Conservation (phyloP, 495 filamentous ascomycete species). For the Cercophora sp. region DNA sequence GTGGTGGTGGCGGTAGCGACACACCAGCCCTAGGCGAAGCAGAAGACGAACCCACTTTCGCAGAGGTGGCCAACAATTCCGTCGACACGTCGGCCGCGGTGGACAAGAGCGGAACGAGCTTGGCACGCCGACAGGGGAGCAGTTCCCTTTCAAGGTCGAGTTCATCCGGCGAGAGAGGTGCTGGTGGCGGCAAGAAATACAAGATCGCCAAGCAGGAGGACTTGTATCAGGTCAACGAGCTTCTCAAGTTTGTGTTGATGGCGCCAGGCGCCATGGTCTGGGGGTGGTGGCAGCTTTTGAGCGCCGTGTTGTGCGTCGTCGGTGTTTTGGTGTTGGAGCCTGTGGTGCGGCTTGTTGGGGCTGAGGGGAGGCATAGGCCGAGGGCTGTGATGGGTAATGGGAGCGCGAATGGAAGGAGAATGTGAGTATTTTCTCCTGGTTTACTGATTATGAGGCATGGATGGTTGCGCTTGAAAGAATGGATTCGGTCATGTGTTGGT, state of each 20-base stretch:
- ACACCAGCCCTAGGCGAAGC: constrained; percentile 3
- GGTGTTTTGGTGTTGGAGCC: constrained; percentile 45
- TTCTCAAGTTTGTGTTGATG: constrained; percentile 62
- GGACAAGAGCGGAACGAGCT: constrained; percentile 1
- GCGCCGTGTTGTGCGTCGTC: constrained; percentile 58
- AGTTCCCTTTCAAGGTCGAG: background rate
- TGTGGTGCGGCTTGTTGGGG: too few relatives aligned
- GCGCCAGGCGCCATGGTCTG: constrained; percentile 48
- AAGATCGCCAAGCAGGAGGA: constrained; percentile 75
- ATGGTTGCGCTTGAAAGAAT: too few relatives aligned
- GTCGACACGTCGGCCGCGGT: constrained; percentile 7
- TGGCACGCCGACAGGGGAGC: background rate
- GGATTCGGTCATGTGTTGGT: too few relatives aligned
- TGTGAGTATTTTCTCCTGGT: too few relatives aligned
- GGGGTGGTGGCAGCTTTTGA: constrained; percentile 53
- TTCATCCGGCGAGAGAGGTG: background rate
- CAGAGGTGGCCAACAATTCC: constrained; percentile 16
- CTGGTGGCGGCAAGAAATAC: constrained; percentile 37
- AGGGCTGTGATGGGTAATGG: too few relatives aligned
- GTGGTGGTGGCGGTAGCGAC: too few relatives aligned
- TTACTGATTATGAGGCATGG: too few relatives aligned
- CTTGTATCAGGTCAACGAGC: constrained; percentile 75
- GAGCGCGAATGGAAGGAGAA: too few relatives aligned
- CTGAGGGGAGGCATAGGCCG: too few relatives aligned
- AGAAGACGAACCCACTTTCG: constrained; percentile 22